Conservation (phyloP, 768 basidiomycete species). For the Fomitopsis serialis region DNA sequence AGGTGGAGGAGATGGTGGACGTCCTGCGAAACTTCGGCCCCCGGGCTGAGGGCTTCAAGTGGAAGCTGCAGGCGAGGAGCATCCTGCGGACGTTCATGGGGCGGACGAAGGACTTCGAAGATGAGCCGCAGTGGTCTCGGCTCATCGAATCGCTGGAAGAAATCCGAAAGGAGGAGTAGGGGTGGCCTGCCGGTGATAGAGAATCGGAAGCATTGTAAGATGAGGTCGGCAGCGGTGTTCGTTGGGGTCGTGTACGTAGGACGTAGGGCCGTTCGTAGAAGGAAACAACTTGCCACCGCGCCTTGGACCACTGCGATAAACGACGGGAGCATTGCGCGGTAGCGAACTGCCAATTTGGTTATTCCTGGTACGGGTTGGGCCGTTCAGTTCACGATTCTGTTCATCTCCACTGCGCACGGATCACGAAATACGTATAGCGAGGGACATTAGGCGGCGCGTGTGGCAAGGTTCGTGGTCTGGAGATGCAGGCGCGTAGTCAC, state of each 20-base stretch:
- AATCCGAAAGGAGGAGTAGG: slow-evolving; percentile 19
- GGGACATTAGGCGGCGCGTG: slow-evolving; percentile 10
- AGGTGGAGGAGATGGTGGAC: slow-evolving; percentile 83
- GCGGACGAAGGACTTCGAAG: slow-evolving; percentile 79
- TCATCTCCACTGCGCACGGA: slow-evolving; percentile 5
- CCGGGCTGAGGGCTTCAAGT: slow-evolving; percentile 52
- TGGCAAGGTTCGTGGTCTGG: neutral
- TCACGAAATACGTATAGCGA: slow-evolving; percentile 14
- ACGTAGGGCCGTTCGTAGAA: neutral
- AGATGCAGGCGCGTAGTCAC: slow-evolving; percentile 22
- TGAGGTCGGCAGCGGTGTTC: slow-evolving; percentile 13
- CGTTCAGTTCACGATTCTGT: neutral
- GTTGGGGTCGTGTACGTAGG: neutral
- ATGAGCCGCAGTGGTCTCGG: slow-evolving; percentile 78
- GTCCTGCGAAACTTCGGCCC: slow-evolving; percentile 82
- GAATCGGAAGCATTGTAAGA: slow-evolving; percentile 5
- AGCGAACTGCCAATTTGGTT: slow-evolving; percentile 8
- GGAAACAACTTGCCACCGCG: slow-evolving; percentile 6
- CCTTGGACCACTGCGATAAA: too few relatives aligned
- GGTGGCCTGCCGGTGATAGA: neutral
- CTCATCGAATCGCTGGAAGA: slow-evolving; percentile 66
- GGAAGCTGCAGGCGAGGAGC: slow-evolving; percentile 84
- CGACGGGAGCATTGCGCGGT: neutral
- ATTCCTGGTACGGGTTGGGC: neutral
- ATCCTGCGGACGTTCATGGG: slow-evolving; percentile 88